Percentiles rank a stretch among this genome's conserved stretches.
Evolutionary conservation across 805 yeast genomes (phyloP).

Genomic region (Sugiyamaella valdiviana): DNA sequence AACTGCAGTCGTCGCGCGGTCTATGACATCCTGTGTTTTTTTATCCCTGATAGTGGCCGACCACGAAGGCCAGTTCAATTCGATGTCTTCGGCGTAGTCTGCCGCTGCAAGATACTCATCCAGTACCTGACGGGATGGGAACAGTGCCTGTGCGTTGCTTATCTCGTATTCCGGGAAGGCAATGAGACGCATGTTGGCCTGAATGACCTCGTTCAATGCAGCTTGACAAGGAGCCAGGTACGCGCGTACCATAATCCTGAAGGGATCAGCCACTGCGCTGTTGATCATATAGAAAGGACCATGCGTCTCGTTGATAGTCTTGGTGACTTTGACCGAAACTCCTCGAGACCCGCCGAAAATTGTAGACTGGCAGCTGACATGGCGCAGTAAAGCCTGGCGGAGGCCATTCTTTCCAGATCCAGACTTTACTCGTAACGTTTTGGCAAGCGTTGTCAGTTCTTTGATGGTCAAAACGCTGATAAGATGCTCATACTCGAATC

Average conservation of each 20-base stretch:
- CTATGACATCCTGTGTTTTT: not conserved
- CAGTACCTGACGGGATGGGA: slow-evolving; percentile 13
- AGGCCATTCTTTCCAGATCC: slow-evolving; percentile 9
- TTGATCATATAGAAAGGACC: slow-evolving; percentile 6
- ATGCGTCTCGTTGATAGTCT: not conserved
- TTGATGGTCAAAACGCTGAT: slow-evolving; percentile 19
- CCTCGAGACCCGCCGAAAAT: not conserved
- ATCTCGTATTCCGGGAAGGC: slow-evolving; percentile 20
- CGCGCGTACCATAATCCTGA: slow-evolving; percentile 17
- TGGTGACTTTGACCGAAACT: not conserved
- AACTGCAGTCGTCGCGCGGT: slow-evolving; percentile 2
- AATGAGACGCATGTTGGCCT: slow-evolving; percentile 24
- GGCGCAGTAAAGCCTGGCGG: slow-evolving; percentile 3
- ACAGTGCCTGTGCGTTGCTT: slow-evolving; percentile 19
- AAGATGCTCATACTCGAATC: slow-evolving; percentile 11
- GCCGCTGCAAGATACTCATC: slow-evolving; percentile 20
- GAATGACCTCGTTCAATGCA: slow-evolving; percentile 17
- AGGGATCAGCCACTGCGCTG: slow-evolving; percentile 6
- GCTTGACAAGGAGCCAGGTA: slow-evolving; percentile 24
- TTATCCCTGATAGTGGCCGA: not conserved
- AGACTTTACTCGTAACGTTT: slow-evolving; percentile 2
- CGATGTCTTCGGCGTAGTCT: slow-evolving; percentile 18
- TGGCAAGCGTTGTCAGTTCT: slow-evolving; percentile 20
- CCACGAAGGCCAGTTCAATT: slow-evolving; percentile 6
- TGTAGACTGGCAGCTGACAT: slow-evolving; percentile 2